phyloP scores from a whole-genome alignment of 169 alveolate genomes.

The Eimeria necatrix region DNA sequence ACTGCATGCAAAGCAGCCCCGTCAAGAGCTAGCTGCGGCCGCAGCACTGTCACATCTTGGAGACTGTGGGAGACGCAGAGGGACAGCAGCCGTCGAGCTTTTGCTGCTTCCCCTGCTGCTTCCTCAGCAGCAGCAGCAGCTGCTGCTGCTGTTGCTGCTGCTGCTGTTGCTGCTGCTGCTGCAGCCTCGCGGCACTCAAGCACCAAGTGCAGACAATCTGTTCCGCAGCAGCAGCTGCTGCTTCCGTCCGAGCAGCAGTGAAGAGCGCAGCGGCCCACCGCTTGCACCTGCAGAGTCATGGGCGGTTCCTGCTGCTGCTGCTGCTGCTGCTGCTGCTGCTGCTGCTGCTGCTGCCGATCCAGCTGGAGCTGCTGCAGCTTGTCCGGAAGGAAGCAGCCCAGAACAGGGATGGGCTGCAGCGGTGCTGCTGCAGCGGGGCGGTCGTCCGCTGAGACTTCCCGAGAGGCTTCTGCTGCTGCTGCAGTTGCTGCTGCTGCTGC shows the following conservation, averaged over 20 bases:
- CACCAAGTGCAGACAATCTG: constrained; percentile 10
- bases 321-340: constrained; percentile 36
- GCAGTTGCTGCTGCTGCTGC: constrained; percentile 45
- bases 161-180: background rate
- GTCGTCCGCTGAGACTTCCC: background rate
- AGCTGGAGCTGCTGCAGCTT: constrained; percentile 25
- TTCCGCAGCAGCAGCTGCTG: constrained; percentile 10
- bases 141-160: constrained; percentile 48
- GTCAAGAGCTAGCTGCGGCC: constrained; percentile 10
- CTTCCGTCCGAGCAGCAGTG: background rate
- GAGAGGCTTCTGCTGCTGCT: constrained; percentile 17
- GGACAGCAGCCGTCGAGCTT: background rate
- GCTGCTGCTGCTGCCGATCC: constrained; percentile 22
- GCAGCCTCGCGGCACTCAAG: background rate
- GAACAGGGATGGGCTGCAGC: constrained; percentile 21
- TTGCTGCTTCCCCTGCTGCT: background rate
- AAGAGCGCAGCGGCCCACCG: constrained; percentile 27
- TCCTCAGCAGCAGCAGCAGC: background rate
- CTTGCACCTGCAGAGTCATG: background rate
- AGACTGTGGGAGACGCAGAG: background rate
- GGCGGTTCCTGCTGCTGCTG: constrained; percentile 17
- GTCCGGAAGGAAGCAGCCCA: constrained; percentile 21
- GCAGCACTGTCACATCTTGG: constrained; percentile 24
- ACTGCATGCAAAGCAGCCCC: background rate
- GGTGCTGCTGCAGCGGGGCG: background rate